Base-by-base conservation (phyloP, 495 filamentous ascomycete genomes). In the Alectoria sarmentosa region DNA sequence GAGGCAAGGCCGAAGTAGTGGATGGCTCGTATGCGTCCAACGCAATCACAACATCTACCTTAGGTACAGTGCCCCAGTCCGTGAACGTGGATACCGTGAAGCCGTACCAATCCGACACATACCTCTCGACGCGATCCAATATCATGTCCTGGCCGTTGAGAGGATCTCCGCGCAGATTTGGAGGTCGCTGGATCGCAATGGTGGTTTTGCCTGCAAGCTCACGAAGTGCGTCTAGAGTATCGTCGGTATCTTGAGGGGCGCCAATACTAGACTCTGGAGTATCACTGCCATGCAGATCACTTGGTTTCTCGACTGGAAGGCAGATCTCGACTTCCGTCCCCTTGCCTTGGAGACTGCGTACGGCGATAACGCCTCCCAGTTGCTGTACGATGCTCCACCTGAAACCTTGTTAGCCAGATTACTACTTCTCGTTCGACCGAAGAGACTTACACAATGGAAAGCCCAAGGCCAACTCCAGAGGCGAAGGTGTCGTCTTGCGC, bases 401-500 rank as follows among this genome's bases (percentile, higher is more conserved):
- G 10, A 21, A n/a, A 2, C 5, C 2, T 23, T 46, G 9, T 46
- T 10, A 46, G 42, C 42, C 9, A 44, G 19, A 21, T 46, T 0
- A 46, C 42, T 10, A 10, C n/a, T n/a, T n/a, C n/a, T 1, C 2
- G 1, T 46, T 23, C 2, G 8, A 0, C 21, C n/a, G n/a, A 46
- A 23, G 23, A 46, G 42, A 46, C 42, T 46, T 21, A 46, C 42
- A 46, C 42, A 23, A 46, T 46, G 21, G 42, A 46, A 32, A 62
- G 60, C 8, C 60, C 60, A 36, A 62, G 60, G n/a, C 60, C 60
- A 36, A 62, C 60, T 11, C 60, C 60, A 34, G 60, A 19, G n/a
- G 60, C 60, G 41, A 62, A 62, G 21, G 60, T 75, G 66, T 92
- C 83, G 69, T 93, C 90, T 64, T 93, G 90, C 0, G 86, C 82